phyloP scores from a whole-genome alignment of 179 eudicot species.

The Kewa caespitosa region DNA sequence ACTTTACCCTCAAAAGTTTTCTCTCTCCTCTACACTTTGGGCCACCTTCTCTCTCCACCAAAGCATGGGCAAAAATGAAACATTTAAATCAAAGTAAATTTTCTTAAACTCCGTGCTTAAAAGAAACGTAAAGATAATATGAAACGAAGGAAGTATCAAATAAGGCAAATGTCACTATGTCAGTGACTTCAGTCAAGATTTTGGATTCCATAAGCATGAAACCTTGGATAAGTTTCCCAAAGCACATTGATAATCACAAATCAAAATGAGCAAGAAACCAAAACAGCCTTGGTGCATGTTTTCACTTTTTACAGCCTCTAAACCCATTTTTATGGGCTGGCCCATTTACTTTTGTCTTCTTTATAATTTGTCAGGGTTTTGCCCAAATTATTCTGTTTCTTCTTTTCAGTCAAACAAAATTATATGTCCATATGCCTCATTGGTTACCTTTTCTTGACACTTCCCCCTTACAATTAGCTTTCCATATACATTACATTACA shows the following conservation, averaged over 20 bases:
- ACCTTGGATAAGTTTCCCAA: conserved; percentile 2
- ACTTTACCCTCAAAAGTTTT: too few species aligned
- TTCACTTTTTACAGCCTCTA: conserved; percentile 13
- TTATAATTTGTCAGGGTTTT: conserved; percentile 22
- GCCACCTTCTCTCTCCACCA: too few species aligned
- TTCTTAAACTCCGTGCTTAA: too few species aligned
- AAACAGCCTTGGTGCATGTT: conserved; percentile 10
- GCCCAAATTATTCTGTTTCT: conserved; percentile 38
- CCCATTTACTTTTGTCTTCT: neutral
- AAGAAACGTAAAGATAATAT: too few species aligned
- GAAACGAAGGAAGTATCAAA: too few species aligned
- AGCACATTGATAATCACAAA: conserved; percentile 10
- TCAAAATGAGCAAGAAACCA: neutral
- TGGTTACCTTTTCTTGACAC: conserved; percentile 26
- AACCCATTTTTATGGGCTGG: neutral
- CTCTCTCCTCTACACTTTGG: too few species aligned
- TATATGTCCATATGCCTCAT: conserved; percentile 32
- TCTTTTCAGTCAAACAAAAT: conserved; percentile 43
- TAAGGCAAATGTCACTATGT: too few species aligned
- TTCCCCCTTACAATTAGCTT: too few species aligned
- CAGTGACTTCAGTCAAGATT: too few species aligned
- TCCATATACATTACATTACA: too few species aligned
- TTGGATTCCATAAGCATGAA: neutral
- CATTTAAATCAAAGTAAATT: too few species aligned
- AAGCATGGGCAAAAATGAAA: too few species aligned